Conservation (phyloP, 306 rosid genomes). For the Myrica gale region DNA sequence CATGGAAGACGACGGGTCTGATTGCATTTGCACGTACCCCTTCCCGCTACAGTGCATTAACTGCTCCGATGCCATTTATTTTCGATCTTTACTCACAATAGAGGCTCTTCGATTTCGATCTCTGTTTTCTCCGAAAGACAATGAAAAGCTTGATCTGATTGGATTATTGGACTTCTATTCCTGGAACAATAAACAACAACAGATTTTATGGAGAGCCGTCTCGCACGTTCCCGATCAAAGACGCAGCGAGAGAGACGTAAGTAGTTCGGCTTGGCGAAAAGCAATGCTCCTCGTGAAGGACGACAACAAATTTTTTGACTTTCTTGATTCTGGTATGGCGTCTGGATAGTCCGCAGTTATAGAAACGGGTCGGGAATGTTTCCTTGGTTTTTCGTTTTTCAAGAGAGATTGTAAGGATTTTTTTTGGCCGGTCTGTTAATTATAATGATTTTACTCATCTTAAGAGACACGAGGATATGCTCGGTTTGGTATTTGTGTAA, state of each 20-base stretch:
- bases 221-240: not conserved
- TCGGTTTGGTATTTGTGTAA: too few species aligned
- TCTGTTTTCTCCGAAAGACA: not conserved
- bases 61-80: slow-evolving; percentile 67
- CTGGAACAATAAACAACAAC: too few species aligned
- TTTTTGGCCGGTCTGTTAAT: too few species aligned
- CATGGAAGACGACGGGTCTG: slow-evolving; percentile 49
- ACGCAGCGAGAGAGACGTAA: not conserved
- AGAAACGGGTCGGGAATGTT: not conserved
- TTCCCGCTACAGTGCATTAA: slow-evolving; percentile 53
- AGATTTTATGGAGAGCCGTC: not conserved
- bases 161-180: not conserved
- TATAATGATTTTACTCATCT: too few species aligned
- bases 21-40: slow-evolving; percentile 68
- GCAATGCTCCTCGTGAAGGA: not conserved
- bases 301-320: not conserved
- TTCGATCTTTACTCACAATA: not conserved
- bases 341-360: not conserved
- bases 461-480: too few species aligned
- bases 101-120: not conserved
- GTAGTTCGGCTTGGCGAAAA: not conserved
- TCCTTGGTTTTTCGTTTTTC: not conserved
- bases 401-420: not conserved
- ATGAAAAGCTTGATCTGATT: not conserved
- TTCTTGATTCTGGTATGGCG: not conserved